These are phyloP conservation scores for Purshia tridentata DNA, from an alignment of 306 rosid genomes.

Conservation along the genomic window DNA sequence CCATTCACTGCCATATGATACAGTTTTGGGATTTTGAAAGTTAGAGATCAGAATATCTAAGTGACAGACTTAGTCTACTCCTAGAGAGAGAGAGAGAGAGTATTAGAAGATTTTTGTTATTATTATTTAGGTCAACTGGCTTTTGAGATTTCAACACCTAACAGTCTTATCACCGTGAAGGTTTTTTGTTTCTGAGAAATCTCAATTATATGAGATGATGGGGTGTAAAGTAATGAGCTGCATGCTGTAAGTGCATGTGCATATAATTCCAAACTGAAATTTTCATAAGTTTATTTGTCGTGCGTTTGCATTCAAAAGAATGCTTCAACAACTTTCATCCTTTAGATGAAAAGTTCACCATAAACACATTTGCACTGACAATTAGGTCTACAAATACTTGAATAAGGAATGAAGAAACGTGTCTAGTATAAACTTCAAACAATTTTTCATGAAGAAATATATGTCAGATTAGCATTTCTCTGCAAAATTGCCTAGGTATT, in stretches of 20 bases:
- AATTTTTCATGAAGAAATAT: neutral
- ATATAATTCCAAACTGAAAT: too few relatives aligned
- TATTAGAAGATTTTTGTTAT: too few relatives aligned
- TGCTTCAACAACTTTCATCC: too few relatives aligned
- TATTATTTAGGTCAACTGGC: neutral
- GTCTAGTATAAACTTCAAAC: too few relatives aligned
- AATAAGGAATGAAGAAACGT: too few relatives aligned
- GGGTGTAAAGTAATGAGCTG: too few relatives aligned
- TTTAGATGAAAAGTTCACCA: too few relatives aligned
- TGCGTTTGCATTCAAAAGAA: too few relatives aligned
- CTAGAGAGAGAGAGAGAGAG: neutral
- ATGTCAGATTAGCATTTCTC: slow-evolving; percentile 1
- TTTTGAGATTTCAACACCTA: neutral
- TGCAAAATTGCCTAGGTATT: neutral
- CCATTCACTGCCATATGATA: neutral
- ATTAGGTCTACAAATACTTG: too few relatives aligned
- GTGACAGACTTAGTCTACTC: neutral
- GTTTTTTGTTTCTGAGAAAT: neutral
- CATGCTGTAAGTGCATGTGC: too few relatives aligned
- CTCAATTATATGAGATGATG: slow-evolving; percentile 8
- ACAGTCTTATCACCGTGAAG: neutral
- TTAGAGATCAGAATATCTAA: neutral
- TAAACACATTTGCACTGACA: too few relatives aligned
- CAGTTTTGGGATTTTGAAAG: slow-evolving; percentile 1
- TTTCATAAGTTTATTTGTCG: too few relatives aligned